Percentiles rank a stretch among this genome's conserved stretches.
phyloP scores from a whole-genome alignment of 805 yeast species.

The Pichia californica region DNA sequence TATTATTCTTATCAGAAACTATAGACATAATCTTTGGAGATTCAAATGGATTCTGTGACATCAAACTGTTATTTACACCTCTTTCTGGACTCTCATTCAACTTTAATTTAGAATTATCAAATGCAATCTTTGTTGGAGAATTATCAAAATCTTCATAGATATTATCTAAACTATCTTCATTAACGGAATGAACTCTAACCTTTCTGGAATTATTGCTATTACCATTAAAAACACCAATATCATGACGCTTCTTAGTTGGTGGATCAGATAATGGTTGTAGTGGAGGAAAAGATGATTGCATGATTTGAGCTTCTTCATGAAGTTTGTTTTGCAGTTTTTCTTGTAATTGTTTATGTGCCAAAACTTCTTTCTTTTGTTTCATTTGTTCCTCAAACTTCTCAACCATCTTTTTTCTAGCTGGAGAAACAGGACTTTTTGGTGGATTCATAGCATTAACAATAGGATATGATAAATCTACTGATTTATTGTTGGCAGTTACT shows the following conservation, averaged over 20 bases:
- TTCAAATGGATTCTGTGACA: constrained; percentile 9
- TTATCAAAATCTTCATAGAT: constrained; percentile 8
- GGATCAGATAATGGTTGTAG: background rate
- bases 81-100: background rate
- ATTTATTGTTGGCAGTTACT: background rate
- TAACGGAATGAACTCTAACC: background rate
- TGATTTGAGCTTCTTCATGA: constrained; percentile 13
- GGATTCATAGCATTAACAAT: background rate
- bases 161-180: constrained; percentile 6
- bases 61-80: background rate
- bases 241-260: background rate
- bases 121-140: constrained; percentile 8
- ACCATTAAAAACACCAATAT: too few relatives aligned
- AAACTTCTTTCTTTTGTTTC: constrained; percentile 7
- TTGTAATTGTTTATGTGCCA: constrained; percentile 12
- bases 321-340: constrained; percentile 6
- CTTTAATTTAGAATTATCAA: background rate
- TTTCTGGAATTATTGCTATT: background rate
- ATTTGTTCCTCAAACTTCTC: constrained; percentile 12
- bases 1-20: background rate
- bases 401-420: constrained; percentile 14
- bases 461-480: background rate
- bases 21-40: constrained; percentile 3
- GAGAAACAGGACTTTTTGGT: constrained; percentile 9
- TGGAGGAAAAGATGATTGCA: constrained; percentile 6